phyloP scores from a whole-genome alignment of 352 stramenopile genomes.

The Globisporangium recalcitrans region DNA sequence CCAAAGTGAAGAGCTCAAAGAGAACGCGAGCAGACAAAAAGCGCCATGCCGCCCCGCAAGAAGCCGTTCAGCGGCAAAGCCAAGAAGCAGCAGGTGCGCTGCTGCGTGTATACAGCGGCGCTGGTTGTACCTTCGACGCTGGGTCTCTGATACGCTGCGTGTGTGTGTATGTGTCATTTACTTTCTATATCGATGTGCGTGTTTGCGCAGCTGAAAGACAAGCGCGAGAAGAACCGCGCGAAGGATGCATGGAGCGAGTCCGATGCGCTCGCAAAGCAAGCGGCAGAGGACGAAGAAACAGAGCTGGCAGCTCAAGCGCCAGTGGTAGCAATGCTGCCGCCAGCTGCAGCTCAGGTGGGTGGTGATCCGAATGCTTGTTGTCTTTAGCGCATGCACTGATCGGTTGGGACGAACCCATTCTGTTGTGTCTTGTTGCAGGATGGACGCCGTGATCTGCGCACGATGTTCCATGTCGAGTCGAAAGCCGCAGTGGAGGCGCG shows the following conservation, averaged over 20 bases:
- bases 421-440: constrained; percentile 6
- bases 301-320: neutral
- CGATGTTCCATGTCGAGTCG: constrained; percentile 61
- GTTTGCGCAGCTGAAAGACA: constrained; percentile 50
- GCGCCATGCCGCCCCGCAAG: constrained; percentile 38
- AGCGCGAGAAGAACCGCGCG: constrained; percentile 59
- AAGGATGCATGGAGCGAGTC: constrained; percentile 22
- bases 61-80: constrained; percentile 85
- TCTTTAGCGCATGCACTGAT: neutral
- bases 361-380: neutral
- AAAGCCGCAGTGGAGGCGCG: constrained; percentile 50
- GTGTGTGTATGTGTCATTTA: neutral
- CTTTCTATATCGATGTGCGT: neutral
- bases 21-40: neutral
- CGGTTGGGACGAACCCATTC: neutral
- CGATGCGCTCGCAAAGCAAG: constrained; percentile 13
- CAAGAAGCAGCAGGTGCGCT: constrained; percentile 84
- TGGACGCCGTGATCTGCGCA: constrained; percentile 53
- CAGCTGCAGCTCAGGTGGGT: constrained; percentile 1
- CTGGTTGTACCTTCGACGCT: too few species aligned
- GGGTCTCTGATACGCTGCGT: too few species aligned
- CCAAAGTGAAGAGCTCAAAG: neutral
- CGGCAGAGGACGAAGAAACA: constrained; percentile 15
- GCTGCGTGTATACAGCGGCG: neutral
- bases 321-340: neutral